Evolutionary conservation across 176 grass and related monocot species (phyloP).

Genomic region (Sorghum bicolor): Sorghum_bicolor_NCBIv3 NC_012875.2:59525501-59526000

Average conservation of each 20-base stretch:
- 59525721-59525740: conserved; percentile 57
- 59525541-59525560: not conserved
- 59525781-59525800: conserved; percentile 86
- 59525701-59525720: conserved; percentile 73
- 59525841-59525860: not conserved
- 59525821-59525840: not conserved
- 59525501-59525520: not conserved
- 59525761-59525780: conserved; percentile 86
- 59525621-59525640: not conserved
- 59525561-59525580: not conserved
- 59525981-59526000: not conserved
- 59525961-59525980: not conserved
- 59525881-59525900: not conserved
- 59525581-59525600: not conserved
- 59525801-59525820: conserved; percentile 74
- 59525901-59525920: not conserved
- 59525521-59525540: not conserved
- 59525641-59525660: not conserved
- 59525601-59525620: not conserved
- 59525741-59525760: conserved; percentile 58
- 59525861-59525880: not conserved
- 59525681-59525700: conserved; percentile 47
- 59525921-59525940: not conserved
- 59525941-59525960: not conserved
- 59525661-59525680: conserved; percentile 57